Evolutionary conservation across 169 alveolate genomes (phyloP), one percentile per base, ranked within the genome.

Genomic region (Eimeria acervulina): DNA sequence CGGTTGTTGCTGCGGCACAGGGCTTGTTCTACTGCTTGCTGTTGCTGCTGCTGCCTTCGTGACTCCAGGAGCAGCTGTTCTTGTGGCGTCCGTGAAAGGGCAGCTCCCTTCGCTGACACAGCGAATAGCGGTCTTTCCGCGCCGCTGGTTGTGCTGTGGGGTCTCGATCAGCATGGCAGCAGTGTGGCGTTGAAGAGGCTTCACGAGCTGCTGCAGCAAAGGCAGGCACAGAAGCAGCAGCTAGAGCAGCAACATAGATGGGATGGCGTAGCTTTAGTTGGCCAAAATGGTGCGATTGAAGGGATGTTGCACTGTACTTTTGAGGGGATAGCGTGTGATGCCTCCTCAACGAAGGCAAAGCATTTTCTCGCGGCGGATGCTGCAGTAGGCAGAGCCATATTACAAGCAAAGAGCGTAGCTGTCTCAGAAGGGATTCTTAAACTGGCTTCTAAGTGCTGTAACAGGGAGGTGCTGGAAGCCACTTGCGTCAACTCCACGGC

Each of bases 1-100:
- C 38, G 47, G 31, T 61, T 87, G 78, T 44, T 59, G 42, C 66
- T 87, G 80, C 55, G 55, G n/a, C 93, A 87, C 83, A 61, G 93
- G 38, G 59, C 81, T 8, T 87, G 93, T 42, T n/a, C 42, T 33
- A 12, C 28, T 33, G 93, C 12, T 6, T 59, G 83, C 93, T 85
- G 80, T 51, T 87, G 81, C 83, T 61, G 92, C 76, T 80, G 66
- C 89, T 3, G 68, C 23, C 83, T 33, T 36, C 88, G 2, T 12
- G 88, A 42, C 42, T 78, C 88, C 63, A 42, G 66, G 13, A 26
- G 63, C 87, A 76, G 38, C 59, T 38, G 66, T 47, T 17, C 15
- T 78, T 42, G 88, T 44, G 40, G 55, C 42, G 66, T 17, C 63
- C 19, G 88, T 15, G 63, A n/a, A 78, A 44, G 15, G 63, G 42